Evolutionary conservation across 2,329 filamentous ascomycete genomes (phyloP).

Genomic region (Parastagonospora nodorum): DNA sequence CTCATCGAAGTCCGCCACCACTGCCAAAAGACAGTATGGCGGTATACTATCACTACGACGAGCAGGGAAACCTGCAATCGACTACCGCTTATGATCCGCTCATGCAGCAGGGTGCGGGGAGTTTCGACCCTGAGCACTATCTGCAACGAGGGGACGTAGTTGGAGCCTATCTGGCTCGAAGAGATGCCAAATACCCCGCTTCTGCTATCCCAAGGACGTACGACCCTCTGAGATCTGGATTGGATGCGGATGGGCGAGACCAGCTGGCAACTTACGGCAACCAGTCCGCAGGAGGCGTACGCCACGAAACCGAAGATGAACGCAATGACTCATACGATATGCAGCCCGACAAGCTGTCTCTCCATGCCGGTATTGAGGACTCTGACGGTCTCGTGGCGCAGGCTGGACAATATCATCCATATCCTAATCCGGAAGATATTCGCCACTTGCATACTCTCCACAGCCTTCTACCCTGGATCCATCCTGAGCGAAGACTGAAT

Average conservation of each 20-base stretch:
- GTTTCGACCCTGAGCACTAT: neutral
- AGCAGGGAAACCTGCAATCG: neutral
- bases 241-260: neutral
- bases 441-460: constrained; percentile 22
- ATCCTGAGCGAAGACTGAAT: constrained; percentile 17
- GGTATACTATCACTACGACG: neutral
- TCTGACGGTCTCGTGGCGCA: neutral
- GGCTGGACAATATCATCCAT: constrained; percentile 1
- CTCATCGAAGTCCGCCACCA: neutral
- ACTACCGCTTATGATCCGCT: neutral
- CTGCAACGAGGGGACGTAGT: constrained; percentile 7
- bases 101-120: neutral
- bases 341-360: neutral
- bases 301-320: neutral
- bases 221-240: neutral
- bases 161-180: constrained; percentile 13
- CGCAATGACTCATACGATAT: neutral
- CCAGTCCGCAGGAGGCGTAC: neutral
- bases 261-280: neutral
- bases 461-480: constrained; percentile 17
- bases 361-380: neutral
- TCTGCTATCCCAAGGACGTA: neutral
- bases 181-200: constrained; percentile 2
- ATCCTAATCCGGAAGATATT: constrained; percentile 24
- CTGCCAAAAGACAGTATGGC: neutral